Base-by-base conservation (phyloP, 1,284 basidiomycete species). In the Cryptococcus deneoformans region DNA sequence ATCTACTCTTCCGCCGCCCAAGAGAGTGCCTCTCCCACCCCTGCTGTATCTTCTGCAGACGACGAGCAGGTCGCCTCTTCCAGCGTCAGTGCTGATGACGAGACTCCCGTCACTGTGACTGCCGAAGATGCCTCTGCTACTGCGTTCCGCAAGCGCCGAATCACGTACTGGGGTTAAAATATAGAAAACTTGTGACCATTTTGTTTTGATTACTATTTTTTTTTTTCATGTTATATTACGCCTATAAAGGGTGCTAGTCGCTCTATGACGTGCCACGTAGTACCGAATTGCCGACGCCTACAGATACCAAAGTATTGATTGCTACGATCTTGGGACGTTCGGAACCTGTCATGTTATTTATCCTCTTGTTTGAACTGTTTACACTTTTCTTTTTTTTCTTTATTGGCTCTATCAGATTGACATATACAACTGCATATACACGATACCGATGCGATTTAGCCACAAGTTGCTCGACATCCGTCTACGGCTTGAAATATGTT, bases 401-500 rank as follows among this genome's bases (percentile, higher is more conserved):
- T 29, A 6, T 6, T 42, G 16, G 5, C 5, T 12, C 39, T 16
- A 20, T 16, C 38, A 38, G 11, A 38, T 52, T 42, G 11, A 12
- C 50, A 52, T 40, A 42, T 46, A 46, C 52, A 54, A 38, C 38
- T 42, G 29, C 42, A 51, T 40, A 12, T 39, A 14, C 34, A 47
- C 14, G 24, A 34, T 29, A 14, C 14, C 46, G 6, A 36, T 39
- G 12, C 35, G 34, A 14, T 3, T 6, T 64, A 75, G 43, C 73
- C 73, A 45, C 73, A 75, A 3, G 70, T 68, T 0, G 71, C 61
- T 36, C 72, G 62, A 45, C 71, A 71, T 1, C 64, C 58, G 47
- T 71, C 60, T 20, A 73, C 68, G 29, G 71, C 71, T 69, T 46
- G 10, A 44, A 39, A 39, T 16, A 24, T 20, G 38, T 7, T 43